A percentile compares a stretch with the other conserved stretches of the same genome.
Evolutionary conservation across 176 grass and related monocot species (phyloP).

Genomic region (Aegilops tauschii): DNA sequence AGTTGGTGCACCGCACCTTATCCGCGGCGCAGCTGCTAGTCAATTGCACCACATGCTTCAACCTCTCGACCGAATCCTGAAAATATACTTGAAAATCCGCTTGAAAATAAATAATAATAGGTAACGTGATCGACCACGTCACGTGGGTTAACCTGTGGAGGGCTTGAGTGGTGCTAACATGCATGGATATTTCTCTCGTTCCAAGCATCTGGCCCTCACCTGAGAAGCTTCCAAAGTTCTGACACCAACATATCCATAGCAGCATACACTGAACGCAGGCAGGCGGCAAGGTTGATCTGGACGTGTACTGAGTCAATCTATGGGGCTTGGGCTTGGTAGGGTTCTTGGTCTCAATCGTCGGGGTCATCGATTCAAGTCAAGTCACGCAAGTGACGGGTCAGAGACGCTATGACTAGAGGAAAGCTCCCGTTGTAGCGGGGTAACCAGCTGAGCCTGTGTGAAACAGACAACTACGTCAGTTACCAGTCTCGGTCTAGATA

Average conservation of each 20-base stretch:
- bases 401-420: background rate
- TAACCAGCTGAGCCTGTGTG: background rate
- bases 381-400: slow-evolving; percentile 6
- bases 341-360: background rate
- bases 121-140: background rate
- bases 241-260: background rate
- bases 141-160: background rate
- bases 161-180: no score
- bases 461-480: background rate
- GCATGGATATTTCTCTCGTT: background rate
- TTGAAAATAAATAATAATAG: background rate
- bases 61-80: background rate
- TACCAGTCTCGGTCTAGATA: background rate
- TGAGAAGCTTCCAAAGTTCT: background rate
- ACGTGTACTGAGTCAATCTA: background rate
- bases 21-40: background rate
- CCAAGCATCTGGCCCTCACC: background rate
- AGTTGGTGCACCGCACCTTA: background rate
- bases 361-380: background rate
- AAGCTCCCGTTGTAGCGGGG: background rate
- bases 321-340: background rate
- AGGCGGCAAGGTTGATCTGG: slow-evolving; percentile 6
- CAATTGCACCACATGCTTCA: background rate
- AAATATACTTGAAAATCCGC: background rate
- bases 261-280: slow-evolving; percentile 20